These are phyloP conservation scores for Beauveria brongniartii DNA, from an alignment of 2,329 filamentous ascomycete species.

Conservation along the genomic window DNA sequence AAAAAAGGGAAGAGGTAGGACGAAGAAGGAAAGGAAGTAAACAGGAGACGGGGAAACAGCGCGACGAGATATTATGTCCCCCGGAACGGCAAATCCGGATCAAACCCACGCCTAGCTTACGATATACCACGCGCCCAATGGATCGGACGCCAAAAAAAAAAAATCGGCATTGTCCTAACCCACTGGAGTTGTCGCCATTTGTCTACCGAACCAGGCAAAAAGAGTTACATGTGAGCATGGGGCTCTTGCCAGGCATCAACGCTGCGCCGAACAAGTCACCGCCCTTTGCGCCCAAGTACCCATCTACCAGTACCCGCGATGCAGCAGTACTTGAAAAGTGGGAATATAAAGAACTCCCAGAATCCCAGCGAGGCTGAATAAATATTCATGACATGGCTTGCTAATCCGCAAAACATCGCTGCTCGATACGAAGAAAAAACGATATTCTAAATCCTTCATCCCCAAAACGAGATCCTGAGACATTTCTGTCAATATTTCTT, in stretches of 20 bases:
- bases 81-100: not conserved
- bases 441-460: too few species aligned
- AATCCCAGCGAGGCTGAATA: too few species aligned
- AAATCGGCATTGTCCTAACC: not conserved
- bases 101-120: slow-evolving; percentile 6
- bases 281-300: slow-evolving; percentile 9
- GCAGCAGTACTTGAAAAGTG: not conserved
- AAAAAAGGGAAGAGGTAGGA: not conserved
- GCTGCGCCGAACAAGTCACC: slow-evolving; percentile 1
- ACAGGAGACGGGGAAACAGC: slow-evolving; percentile 4
- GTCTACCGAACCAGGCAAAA: not conserved
- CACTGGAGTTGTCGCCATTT: not conserved
- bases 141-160: not conserved
- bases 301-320: not conserved
- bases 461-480: not conserved
- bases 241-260: slow-evolving; percentile 1
- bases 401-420: not conserved
- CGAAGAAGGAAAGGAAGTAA: not conserved
- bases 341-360: not conserved
- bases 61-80: not conserved
- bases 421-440: not conserved
- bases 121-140: slow-evolving; percentile 1
- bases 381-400: not conserved
- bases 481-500: not conserved
- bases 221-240: slow-evolving; percentile 7